Percentiles rank a stretch among this genome's conserved stretches.
phyloP scores from a whole-genome alignment of 2,329 filamentous ascomycete genomes.

The Hirsutella minnesotensis region DNA sequence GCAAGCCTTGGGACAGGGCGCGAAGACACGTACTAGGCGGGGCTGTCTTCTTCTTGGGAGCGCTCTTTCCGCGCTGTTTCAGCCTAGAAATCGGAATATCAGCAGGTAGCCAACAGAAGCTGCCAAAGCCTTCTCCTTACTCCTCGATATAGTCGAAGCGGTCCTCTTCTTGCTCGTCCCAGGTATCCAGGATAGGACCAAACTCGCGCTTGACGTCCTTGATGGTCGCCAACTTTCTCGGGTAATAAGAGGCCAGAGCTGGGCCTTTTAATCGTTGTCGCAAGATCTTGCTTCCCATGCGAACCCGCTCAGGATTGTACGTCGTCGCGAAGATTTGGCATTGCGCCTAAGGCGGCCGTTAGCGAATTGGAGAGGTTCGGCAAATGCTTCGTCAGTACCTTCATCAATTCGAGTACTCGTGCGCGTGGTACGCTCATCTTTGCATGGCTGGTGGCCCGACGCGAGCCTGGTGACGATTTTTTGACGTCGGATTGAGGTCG shows the following conservation, averaged over 20 bases:
- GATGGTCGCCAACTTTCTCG: conserved; percentile 58
- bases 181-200: conserved; percentile 51
- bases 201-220: conserved; percentile 63
- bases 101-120: conserved; percentile 10
- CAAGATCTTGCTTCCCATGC: conserved; percentile 84
- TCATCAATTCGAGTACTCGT: conserved; percentile 61
- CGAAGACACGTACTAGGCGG: conserved; percentile 20
- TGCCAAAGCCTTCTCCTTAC: conserved; percentile 25
- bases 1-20: not conserved
- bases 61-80: conserved; percentile 73
- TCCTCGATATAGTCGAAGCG: conserved; percentile 63
- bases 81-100: conserved; percentile 34
- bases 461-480: conserved; percentile 9
- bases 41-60: conserved; percentile 76
- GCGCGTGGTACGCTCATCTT: conserved; percentile 52
- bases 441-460: conserved; percentile 16
- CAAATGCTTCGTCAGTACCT: conserved; percentile 37
- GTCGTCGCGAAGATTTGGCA: conserved; percentile 85
- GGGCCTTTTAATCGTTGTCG: conserved; percentile 82
- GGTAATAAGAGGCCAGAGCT: conserved; percentile 77
- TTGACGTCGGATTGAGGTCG: conserved; percentile 15
- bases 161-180: conserved; percentile 68
- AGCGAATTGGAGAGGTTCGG: too few relatives aligned
- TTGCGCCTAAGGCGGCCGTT: conserved; percentile 50
- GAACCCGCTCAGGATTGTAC: conserved; percentile 74